Base-by-base conservation (phyloP, 2,329 filamentous ascomycete genomes). In the Didymella exigua region DNA sequence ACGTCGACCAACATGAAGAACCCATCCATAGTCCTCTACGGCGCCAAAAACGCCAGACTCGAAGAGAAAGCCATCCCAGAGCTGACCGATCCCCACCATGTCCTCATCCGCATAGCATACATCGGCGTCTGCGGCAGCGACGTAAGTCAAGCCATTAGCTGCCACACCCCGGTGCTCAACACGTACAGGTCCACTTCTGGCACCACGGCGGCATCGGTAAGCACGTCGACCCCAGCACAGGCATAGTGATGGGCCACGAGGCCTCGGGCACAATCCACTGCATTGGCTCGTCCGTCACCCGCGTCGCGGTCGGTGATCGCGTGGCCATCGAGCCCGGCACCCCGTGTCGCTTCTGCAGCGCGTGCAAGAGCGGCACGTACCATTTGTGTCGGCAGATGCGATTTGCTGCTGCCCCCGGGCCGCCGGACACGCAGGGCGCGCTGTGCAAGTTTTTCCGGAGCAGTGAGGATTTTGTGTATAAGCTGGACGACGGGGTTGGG, bases 291-390 rank as follows among this genome's bases (percentile, higher is more conserved):
- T 88, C 88, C 30, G 92, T 96, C 52, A 90, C 82, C 16, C 76
- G 79, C 65, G 83, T 96, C 70, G 84, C 89, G 69, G 82, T 89
- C 30, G 93, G 93, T 67, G 93, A 97, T 78, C 89, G 92, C 63
- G 91, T 98, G 54, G 93, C 93, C 51, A 84, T 97, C 70, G 93
- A 97, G 79, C 93, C 93, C 55, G 95, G 96, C 73, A 84, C 96
- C 59, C 92, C 95, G 73, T 97, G 93, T 82, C 86, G 88, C 73
- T 83, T 84, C 65, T 97, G 93, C 82, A 89, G 91, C 76, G 88
- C 90, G 11, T 97, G 93, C 76, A 82, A 96, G 65, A 92, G 89
- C 10, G 93, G 93, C 37, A 86, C 90, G 60, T 98, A 97, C 81
- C 96, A 97, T 74, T 90, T 93, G 47, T 97, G 93, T 79, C 89